A percentile compares a stretch with the other conserved stretches of the same genome.
Evolutionary conservation across 768 basidiomycete genomes (phyloP).

Genomic region (Serendipita sp.): DNA sequence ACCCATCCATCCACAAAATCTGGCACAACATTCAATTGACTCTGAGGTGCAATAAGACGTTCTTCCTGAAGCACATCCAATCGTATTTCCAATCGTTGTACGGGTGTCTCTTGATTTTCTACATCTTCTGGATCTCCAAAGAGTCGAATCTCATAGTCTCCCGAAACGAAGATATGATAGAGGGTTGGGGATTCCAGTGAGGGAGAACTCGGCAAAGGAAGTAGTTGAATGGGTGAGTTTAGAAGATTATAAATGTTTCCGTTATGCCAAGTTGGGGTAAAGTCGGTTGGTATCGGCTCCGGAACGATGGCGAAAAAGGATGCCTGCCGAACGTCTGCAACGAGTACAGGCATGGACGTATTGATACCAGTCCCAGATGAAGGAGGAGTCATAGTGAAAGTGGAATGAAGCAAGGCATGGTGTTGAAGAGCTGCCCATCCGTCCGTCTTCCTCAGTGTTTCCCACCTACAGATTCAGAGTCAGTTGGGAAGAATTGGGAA

Average conservation of each 20-base stretch:
- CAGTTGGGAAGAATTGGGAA: too few relatives aligned
- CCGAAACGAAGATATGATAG: slow-evolving; percentile 61
- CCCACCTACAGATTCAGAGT: slow-evolving; percentile 35
- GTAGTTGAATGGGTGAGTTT: slow-evolving; percentile 30
- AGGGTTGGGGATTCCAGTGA: slow-evolving; percentile 26
- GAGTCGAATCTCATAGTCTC: slow-evolving; percentile 77
- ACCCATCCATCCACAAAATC: slow-evolving; percentile 63
- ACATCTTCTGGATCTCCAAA: slow-evolving; percentile 54
- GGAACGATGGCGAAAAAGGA: slow-evolving; percentile 64
- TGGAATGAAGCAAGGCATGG: slow-evolving; percentile 50
- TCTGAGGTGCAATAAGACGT: slow-evolving; percentile 25
- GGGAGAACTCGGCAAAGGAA: slow-evolving; percentile 34
- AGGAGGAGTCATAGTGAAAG: slow-evolving; percentile 39
- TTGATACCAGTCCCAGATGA: slow-evolving; percentile 11
- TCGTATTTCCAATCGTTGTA: slow-evolving; percentile 28
- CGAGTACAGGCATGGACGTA: slow-evolving; percentile 27
- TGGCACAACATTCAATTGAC: slow-evolving; percentile 37
- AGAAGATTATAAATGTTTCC: slow-evolving; percentile 74
- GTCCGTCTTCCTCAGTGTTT: slow-evolving; percentile 51
- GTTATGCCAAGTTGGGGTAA: slow-evolving; percentile 46
- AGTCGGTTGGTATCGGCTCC: slow-evolving; percentile 11
- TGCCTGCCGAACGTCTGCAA: slow-evolving; percentile 48
- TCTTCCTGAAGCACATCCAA: slow-evolving; percentile 10
- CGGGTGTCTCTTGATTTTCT: slow-evolving; percentile 27
- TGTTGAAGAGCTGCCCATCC: slow-evolving; percentile 84